Evolutionary conservation across 1,284 basidiomycete species (phyloP), one percentile per base, ranked within the genome.

Genomic region (Fomitopsis pinicola): DNA sequence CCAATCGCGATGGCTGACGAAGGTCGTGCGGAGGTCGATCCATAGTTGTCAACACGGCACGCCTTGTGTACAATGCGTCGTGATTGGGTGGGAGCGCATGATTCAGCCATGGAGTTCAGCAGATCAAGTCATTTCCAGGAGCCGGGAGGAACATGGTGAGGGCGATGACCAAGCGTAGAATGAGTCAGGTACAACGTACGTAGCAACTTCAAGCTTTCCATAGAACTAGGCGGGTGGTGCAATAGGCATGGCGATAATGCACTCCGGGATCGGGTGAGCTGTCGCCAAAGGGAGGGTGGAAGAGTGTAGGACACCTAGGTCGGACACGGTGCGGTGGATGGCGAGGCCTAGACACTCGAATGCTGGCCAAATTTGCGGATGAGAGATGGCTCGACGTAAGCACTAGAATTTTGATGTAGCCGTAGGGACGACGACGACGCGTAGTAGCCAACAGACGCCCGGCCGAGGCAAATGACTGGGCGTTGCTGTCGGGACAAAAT

Each of bases 21-120:
- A 53, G 35, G 33, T 19, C 3, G 52, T 38, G 52, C 36, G 52
- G 52, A 38, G 35, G 52, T n/a, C 52, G 52, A 54, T 40, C 52
- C 52, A 54, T 26, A 38, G 52, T 50, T 15, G 48, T 17, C 48
- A 50, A 22, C 17, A 14, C 36, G 30, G 52, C 33, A 12, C 8
- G 48, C 17, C 42, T 45, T 45, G 42, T 64, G 71, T 40, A 14
- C 38, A 15, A 26, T 22, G 7, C 12, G 10, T n/a, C 26, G 48
- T 50, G 48, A 50, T 50, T 30, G 48, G 28, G 48, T 50, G 48
- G 28, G 48, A 50, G 48, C 17, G 48, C 35, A 22, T 50, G 48
- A 50, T 50, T 50, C 48, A 50, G 48, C 48, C 48, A 50, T n/a
- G 26, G 48, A 22, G 48, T 48, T 48, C 26, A 48, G 46, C 28